Evolutionary conservation across 2,329 filamentous ascomycete genomes (phyloP), one percentile per base, ranked within the genome.

Genomic region (Xylaria digitata): DNA sequence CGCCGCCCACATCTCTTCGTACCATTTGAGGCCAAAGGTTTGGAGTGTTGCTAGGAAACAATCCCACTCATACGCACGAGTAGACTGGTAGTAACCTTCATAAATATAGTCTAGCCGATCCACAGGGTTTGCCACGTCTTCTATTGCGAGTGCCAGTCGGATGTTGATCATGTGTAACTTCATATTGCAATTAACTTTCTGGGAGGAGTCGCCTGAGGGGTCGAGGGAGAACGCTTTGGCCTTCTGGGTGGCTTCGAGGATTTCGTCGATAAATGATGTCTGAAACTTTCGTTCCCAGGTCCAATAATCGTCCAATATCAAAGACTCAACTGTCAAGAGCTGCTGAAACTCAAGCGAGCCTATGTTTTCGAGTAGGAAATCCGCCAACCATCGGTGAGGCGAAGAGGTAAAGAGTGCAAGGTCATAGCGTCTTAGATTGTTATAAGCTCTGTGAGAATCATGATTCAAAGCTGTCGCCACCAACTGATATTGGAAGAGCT

Each of bases 401-500:
- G 37, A 40, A 15, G 37, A 40, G 11, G 3, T 40, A 40, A 40
- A 40, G 37, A 15, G 1, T 13, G 11, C 13, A 40, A 40, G 13
- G 13, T 40, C 13, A 15, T 15, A 5, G 11, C 4, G 4, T 5
- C 9, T 40, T 2, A 3, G 11, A 13, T 40, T 13, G 4, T 21
- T 9, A 37, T 13, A 6, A 4, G 7, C 5, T 13, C 9, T 5
- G n/a, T 37, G 8, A 4, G 13, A 3, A 37, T 37, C 13, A 15
- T 37, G 13, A 3, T 15, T 40, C 50, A 53, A 9, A 6, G 50
- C n/a, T 53, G 7, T 53, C 11, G 46, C 46, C 11, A 59, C 1
- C 7, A 64, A 50, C 13, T 64, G 54, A 15, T 58, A 64, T n/a
- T 34, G 61, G n/a, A 15, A 53, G 30, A 64, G 46, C 7, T 37